Conservation (phyloP, 495 filamentous ascomycete species). For the Cercophora scortea region DNA sequence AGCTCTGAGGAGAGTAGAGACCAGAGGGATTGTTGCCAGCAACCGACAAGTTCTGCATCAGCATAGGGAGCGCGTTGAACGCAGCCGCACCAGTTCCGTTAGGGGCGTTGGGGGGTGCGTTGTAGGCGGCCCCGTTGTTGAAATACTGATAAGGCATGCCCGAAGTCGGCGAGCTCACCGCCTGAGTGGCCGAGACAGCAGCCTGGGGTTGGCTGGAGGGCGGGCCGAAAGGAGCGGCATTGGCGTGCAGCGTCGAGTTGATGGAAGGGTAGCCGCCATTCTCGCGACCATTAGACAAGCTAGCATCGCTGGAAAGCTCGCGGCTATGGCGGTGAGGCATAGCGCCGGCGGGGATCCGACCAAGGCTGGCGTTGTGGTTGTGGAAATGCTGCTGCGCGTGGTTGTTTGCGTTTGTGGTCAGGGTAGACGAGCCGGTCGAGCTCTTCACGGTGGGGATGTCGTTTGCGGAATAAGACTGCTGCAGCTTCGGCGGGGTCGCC, state of each 20-base stretch:
- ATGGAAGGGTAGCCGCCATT: constrained; percentile 44
- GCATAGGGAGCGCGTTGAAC: constrained; percentile 46
- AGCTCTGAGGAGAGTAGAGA: constrained; percentile 43
- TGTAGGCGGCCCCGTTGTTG: constrained; percentile 24
- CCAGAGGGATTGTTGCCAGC: constrained; percentile 26
- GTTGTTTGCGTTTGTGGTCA: constrained; percentile 46
- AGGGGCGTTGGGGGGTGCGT: constrained; percentile 23
- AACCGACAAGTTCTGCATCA: constrained; percentile 54
- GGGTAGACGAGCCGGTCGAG: constrained; percentile 20
- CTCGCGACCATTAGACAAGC: constrained; percentile 35
- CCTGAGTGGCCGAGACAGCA: constrained; percentile 22
- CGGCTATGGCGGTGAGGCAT: constrained; percentile 58
- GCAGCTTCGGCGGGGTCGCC: constrained; percentile 58
- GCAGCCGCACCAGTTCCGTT: constrained; percentile 10
- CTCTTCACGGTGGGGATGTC: constrained; percentile 81
- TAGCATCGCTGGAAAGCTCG: constrained; percentile 48
- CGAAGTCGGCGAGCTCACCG: constrained; percentile 25
- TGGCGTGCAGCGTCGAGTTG: constrained; percentile 68
- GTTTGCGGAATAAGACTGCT: constrained; percentile 83
- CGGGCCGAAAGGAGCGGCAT: constrained; percentile 63
- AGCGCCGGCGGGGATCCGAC: constrained; percentile 61
- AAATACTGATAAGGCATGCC: constrained; percentile 26
- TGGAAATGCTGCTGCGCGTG: constrained; percentile 72
- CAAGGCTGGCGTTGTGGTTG: constrained; percentile 73
- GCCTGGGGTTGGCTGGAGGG: constrained; percentile 27